Base-by-base conservation (phyloP, 306 rosid genomes). In the Ormosia emarginata region DNA sequence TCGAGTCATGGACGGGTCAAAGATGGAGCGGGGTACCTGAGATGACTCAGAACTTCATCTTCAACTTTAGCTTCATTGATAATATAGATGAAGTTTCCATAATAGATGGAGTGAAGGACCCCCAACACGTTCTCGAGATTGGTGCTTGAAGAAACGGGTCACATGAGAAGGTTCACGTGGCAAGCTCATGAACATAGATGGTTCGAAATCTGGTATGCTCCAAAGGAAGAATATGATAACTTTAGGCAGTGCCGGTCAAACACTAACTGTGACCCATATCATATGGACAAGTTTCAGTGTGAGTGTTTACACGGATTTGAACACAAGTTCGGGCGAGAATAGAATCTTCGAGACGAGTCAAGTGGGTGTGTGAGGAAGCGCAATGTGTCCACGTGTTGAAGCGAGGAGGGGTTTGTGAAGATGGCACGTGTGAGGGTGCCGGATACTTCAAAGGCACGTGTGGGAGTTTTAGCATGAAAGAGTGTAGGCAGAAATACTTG, bases 401-500 rank as follows among this genome's bases (percentile, higher is more conserved):
- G 80, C 6, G 93, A 94, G 1, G 98, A 94, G 44, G 96, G 97
- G 37, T 94, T 94, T 24, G 88, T 90, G 81, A 78, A 67, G 76
- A 15, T 90, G 55, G 32, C 67, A 7, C 80, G 50, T 57, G 90
- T 93, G 67, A 93, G 91, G 83, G 86, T 85, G 15, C 97, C 98
- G 0, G 92, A 93, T 55, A 87, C 93, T 2, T 81, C 90, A 1
- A 67, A 46, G 40, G 88, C 90, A 53, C 89, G 76, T 62, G 89
- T 81, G 74, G 76, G 46, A 81, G 67, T 17, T 0, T 86, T 33
- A 61, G 88, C 1, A 29, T 91, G 43, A 67, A 33, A 4, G 89
- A 47, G 12, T 91, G 98, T 36, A 49, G 34, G n/a, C 65, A 58
- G 46, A 77, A 41, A 63, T 93, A 94, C 40, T 58, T 93, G 69